Conservation (phyloP, 2,329 filamentous ascomycete genomes). For the Alternaria rosae region DNA sequence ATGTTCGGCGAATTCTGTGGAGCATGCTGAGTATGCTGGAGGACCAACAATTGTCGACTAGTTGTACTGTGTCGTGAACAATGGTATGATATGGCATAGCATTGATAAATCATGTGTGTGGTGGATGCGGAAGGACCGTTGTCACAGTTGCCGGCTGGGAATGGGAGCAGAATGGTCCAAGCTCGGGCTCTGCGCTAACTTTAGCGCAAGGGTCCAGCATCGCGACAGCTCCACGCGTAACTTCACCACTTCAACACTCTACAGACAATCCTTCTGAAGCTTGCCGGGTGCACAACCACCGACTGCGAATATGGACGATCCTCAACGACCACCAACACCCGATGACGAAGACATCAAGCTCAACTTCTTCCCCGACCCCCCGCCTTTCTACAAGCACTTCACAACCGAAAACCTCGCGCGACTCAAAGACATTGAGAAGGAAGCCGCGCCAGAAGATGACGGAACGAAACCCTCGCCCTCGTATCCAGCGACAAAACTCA, state of each 20-base stretch:
- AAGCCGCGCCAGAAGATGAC: conserved; percentile 27
- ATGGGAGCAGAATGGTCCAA: conserved; percentile 1
- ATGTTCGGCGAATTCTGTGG: not conserved
- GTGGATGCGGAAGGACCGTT: not conserved
- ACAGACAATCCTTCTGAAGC: not conserved
- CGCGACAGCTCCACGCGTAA: not conserved
- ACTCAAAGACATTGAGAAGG: conserved; percentile 59
- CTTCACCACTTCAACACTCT: not conserved
- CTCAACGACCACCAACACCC: conserved; percentile 13
- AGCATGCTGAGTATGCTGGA: not conserved
- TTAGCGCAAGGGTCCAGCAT: conserved; percentile 16
- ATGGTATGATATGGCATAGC: not conserved
- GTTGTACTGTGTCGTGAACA: not conserved
- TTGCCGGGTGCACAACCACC: too few species aligned
- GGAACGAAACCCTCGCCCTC: conserved; percentile 8
- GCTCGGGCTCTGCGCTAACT: not conserved
- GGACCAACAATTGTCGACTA: not conserved
- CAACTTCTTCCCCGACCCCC: conserved; percentile 78
- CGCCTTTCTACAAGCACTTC: conserved; percentile 89
- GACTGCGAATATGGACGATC: conserved; percentile 21
- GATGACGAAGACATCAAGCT: conserved; percentile 33
- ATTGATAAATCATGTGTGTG: not conserved
- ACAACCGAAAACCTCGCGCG: conserved; percentile 75
- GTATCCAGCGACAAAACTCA: conserved; percentile 15
- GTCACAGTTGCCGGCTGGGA: not conserved